These are phyloP conservation scores for Pseudogymnoascus sp. DNA, from an alignment of 2,329 filamentous ascomycete genomes.

Conservation along the genomic window DNA sequence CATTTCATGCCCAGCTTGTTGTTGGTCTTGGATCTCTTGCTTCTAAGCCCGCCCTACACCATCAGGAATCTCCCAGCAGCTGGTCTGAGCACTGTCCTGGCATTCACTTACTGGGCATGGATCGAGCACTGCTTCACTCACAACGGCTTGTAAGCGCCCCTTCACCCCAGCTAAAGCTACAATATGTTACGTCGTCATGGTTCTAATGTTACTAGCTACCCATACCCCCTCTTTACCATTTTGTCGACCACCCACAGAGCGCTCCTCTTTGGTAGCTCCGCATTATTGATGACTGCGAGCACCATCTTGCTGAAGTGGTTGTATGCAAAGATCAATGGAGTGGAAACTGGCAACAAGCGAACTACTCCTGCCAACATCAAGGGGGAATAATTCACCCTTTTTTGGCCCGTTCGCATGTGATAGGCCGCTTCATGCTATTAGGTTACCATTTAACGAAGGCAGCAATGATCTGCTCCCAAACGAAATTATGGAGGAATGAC, in stretches of 20 bases:
- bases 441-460: not conserved
- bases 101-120: slow-evolving; percentile 68
- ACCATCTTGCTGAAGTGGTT: slow-evolving; percentile 61
- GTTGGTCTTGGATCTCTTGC: slow-evolving; percentile 53
- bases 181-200: not conserved
- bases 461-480: not conserved
- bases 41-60: slow-evolving; percentile 66
- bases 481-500: not conserved
- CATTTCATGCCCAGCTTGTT: slow-evolving; percentile 58
- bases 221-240: slow-evolving; percentile 74
- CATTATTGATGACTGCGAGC: slow-evolving; percentile 60
- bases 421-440: not conserved
- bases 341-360: slow-evolving; percentile 31
- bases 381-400: slow-evolving; percentile 16
- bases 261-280: slow-evolving; percentile 60
- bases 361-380: slow-evolving; percentile 21
- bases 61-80: slow-evolving; percentile 52
- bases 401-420: not conserved
- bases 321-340: slow-evolving; percentile 58
- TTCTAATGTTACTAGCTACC: slow-evolving; percentile 50
- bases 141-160: slow-evolving; percentile 51
- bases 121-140: slow-evolving; percentile 60
- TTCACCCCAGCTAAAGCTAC: not conserved
- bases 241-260: slow-evolving; percentile 57
- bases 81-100: slow-evolving; percentile 47